Conservation (phyloP, 768 basidiomycete species). For the Pisolithus microcarpus region DNA sequence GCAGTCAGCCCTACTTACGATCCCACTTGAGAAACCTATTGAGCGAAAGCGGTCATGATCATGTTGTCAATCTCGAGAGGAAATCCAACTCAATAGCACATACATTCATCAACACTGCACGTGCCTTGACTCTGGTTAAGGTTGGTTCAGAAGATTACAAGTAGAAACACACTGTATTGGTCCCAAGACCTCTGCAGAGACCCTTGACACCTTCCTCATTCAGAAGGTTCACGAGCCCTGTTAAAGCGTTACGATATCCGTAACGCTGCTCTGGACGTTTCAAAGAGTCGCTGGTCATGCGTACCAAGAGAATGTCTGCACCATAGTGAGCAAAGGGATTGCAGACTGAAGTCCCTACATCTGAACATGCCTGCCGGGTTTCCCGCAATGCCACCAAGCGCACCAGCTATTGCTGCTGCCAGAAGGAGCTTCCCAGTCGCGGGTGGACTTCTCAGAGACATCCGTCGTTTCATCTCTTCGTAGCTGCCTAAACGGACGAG, state of each 20-base stretch:
- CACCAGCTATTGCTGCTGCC: slow-evolving; percentile 68
- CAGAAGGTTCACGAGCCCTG: slow-evolving; percentile 59
- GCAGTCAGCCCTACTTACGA: slow-evolving; percentile 49
- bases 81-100: slow-evolving; percentile 13
- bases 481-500: slow-evolving; percentile 79
- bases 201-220: slow-evolving; percentile 65
- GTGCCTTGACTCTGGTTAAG: slow-evolving; percentile 28
- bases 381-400: slow-evolving; percentile 74
- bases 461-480: slow-evolving; percentile 60
- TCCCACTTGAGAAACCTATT: slow-evolving; percentile 72
- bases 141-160: slow-evolving; percentile 4
- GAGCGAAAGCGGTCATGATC: neutral
- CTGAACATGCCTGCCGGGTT: slow-evolving; percentile 63
- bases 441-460: slow-evolving; percentile 46
- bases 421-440: slow-evolving; percentile 49
- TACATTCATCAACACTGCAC: slow-evolving; percentile 74
- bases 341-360: neutral
- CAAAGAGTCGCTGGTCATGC: slow-evolving; percentile 84
- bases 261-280: slow-evolving; percentile 69
- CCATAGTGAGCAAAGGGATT: neutral
- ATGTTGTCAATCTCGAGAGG: slow-evolving; percentile 3
- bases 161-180: slow-evolving; percentile 55
- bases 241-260: slow-evolving; percentile 72
- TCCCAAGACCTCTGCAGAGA: slow-evolving; percentile 65
- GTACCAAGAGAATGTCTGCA: slow-evolving; percentile 63